Evolutionary conservation across 1,284 basidiomycete species (phyloP).

Genomic region (Rhodotorula sp.): DNA sequence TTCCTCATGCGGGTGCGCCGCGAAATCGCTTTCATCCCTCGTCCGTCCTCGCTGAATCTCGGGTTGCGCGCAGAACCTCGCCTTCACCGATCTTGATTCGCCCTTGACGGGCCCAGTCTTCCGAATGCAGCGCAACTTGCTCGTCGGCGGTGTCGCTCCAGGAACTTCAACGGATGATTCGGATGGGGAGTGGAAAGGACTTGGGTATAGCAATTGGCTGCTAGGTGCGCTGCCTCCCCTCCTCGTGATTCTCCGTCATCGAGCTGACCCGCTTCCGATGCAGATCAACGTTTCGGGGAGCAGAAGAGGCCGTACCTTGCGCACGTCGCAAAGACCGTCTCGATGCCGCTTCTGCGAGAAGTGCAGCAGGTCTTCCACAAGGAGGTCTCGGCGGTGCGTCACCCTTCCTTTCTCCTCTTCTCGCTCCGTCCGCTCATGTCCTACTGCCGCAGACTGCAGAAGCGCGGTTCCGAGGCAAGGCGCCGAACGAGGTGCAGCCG

Average conservation of each 20-base stretch:
- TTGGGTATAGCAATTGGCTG: slow-evolving; percentile 22
- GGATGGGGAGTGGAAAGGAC: slow-evolving; percentile 33
- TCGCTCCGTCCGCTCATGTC: too few relatives aligned
- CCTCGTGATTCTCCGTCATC: too few relatives aligned
- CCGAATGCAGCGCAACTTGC: slow-evolving; percentile 32
- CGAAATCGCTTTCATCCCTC: not conserved
- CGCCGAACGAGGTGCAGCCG: slow-evolving; percentile 12
- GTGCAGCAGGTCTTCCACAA: slow-evolving; percentile 24
- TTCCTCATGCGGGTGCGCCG: slow-evolving; percentile 33
- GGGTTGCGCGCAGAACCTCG: slow-evolving; percentile 8
- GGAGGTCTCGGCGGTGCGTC: slow-evolving; percentile 32
- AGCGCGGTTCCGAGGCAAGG: slow-evolving; percentile 25
- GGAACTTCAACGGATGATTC: not conserved
- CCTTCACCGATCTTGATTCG: slow-evolving; percentile 29
- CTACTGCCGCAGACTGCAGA: slow-evolving; percentile 10
- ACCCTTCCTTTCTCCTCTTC: too few relatives aligned
- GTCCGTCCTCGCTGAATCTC: not conserved
- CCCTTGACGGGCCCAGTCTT: slow-evolving; percentile 38
- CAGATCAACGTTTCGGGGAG: slow-evolving; percentile 36
- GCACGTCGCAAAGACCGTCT: slow-evolving; percentile 35
- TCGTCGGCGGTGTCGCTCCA: slow-evolving; percentile 18
- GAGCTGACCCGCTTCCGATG: not conserved
- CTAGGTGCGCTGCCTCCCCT: slow-evolving; percentile 6
- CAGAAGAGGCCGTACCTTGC: slow-evolving; percentile 35
- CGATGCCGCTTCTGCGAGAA: slow-evolving; percentile 29